A percentile compares a stretch with the other conserved stretches of the same genome.
Evolutionary conservation across 2,329 filamentous ascomycete species (phyloP).

Genomic region (Ilyonectria mors-panacis): DNA sequence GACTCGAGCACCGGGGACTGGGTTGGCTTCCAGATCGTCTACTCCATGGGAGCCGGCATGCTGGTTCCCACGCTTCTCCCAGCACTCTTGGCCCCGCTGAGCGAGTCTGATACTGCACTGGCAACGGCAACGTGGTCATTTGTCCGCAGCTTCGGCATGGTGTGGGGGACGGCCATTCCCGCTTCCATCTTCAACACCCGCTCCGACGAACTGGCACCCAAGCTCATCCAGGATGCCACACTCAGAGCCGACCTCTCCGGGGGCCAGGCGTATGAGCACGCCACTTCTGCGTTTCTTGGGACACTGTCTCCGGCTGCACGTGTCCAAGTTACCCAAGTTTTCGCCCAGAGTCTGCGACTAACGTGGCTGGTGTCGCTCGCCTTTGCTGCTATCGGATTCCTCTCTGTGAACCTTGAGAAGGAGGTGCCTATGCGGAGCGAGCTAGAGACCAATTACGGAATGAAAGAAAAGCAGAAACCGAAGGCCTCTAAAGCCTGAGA

Average conservation of each 20-base stretch:
- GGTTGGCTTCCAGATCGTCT: slow-evolving; percentile 60
- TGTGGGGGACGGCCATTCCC: slow-evolving; percentile 62
- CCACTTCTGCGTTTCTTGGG: slow-evolving; percentile 39
- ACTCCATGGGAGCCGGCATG: slow-evolving; percentile 59
- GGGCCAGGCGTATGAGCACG: slow-evolving; percentile 47
- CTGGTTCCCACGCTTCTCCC: slow-evolving; percentile 59
- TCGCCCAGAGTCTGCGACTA: slow-evolving; percentile 33
- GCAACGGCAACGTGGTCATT: slow-evolving; percentile 62
- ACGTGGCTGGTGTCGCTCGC: slow-evolving; percentile 49
- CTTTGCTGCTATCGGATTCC: slow-evolving; percentile 45
- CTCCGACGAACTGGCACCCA: slow-evolving; percentile 22
- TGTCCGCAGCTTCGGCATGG: slow-evolving; percentile 62
- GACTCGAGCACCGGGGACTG: slow-evolving; percentile 56
- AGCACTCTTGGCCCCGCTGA: slow-evolving; percentile 58
- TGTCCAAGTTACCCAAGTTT: slow-evolving; percentile 39
- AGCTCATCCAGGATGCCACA: slow-evolving; percentile 25
- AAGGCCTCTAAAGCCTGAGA: slow-evolving; percentile 10
- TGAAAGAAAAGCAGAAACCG: slow-evolving; percentile 33
- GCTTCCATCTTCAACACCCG: slow-evolving; percentile 54
- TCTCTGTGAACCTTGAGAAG: slow-evolving; percentile 40
- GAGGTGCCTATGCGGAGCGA: slow-evolving; percentile 44
- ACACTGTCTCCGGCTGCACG: slow-evolving; percentile 20
- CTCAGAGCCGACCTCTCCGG: slow-evolving; percentile 27
- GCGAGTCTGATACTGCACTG: slow-evolving; percentile 55
- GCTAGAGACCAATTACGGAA: slow-evolving; percentile 49